A percentile compares a stretch with the other conserved stretches of the same genome.
Evolutionary conservation across 352 stramenopile genomes (phyloP).

Genomic region (Pythium pectinolyticum): DNA sequence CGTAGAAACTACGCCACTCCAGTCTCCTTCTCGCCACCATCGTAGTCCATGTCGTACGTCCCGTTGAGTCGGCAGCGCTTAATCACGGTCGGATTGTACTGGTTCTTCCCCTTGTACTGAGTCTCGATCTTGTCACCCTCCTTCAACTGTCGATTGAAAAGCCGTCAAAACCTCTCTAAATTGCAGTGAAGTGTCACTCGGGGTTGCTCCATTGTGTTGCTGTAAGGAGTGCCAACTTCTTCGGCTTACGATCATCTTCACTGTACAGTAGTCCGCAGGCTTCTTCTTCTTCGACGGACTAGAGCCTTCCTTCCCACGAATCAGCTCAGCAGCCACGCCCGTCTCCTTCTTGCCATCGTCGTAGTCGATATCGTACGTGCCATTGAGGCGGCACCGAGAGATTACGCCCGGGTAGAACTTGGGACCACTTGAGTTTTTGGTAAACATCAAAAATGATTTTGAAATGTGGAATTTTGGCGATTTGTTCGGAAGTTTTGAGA

Average conservation of each 20-base stretch:
- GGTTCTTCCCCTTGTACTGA: conserved; percentile 48
- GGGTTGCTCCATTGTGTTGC: too few species aligned
- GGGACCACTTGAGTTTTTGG: too few species aligned
- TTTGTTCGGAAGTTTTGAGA: too few species aligned
- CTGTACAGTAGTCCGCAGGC: conserved; percentile 7
- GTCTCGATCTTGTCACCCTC: conserved; percentile 44
- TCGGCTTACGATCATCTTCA: conserved; percentile 22
- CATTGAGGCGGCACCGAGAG: conserved; percentile 42
- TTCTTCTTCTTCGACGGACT: conserved; percentile 40
- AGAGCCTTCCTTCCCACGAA: conserved; percentile 24
- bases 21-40: conserved; percentile 64
- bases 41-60: conserved; percentile 73
- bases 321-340: conserved; percentile 30
- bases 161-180: too few species aligned
- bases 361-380: conserved; percentile 71
- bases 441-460: too few species aligned
- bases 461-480: conserved; percentile 32
- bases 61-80: conserved; percentile 46
- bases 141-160: neutral
- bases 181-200: too few species aligned
- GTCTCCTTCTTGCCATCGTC: conserved; percentile 57
- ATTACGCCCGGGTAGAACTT: conserved; percentile 79
- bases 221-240: too few species aligned
- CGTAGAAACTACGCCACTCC: too few species aligned
- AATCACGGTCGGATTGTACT: conserved; percentile 57